phyloP scores from a whole-genome alignment of 1,284 basidiomycete species.

The Paramarasmius palmivorus region DNA sequence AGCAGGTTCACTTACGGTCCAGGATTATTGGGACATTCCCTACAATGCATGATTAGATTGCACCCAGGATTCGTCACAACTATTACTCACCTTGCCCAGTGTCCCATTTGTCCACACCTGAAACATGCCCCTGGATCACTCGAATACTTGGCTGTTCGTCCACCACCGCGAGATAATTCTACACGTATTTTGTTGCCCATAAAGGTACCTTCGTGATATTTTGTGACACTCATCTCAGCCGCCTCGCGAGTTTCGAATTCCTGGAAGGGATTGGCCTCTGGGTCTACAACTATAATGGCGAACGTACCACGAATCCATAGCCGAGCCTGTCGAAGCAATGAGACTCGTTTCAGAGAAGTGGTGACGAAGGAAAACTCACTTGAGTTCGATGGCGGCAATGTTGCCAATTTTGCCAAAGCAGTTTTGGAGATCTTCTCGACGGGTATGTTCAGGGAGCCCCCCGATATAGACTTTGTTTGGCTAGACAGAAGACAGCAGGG shows the following conservation, averaged over 20 bases:
- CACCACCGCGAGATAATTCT: conserved; percentile 79
- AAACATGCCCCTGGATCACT: conserved; percentile 84
- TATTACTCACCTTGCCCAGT: conserved; percentile 78
- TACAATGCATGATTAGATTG: conserved; percentile 27
- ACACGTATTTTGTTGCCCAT: conserved; percentile 89
- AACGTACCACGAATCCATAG: conserved; percentile 81
- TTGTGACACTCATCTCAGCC: conserved; percentile 80
- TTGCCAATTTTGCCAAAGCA: conserved; percentile 84
- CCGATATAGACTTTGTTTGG: conserved; percentile 90
- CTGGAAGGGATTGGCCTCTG: conserved; percentile 34
- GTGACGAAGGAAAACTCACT: conserved; percentile 50
- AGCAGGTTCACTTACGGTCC: conserved; percentile 34
- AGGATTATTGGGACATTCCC: conserved; percentile 71
- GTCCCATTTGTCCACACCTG: conserved; percentile 78
- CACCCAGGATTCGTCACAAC: conserved; percentile 9
- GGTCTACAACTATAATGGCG: conserved; percentile 6
- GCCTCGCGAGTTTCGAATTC: conserved; percentile 81
- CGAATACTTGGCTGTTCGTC: conserved; percentile 72
- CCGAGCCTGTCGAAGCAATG: conserved; percentile 53
- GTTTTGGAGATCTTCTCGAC: conserved; percentile 77
- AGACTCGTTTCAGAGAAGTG: conserved; percentile 13
- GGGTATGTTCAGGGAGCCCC: conserved; percentile 81
- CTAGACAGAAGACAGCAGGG: conserved; percentile 59
- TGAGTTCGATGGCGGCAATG: conserved; percentile 76
- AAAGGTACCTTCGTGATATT: conserved; percentile 83